Evolutionary conservation across 208 protist genomes (phyloP).

Genomic region (Trypanosoma theileri): DNA sequence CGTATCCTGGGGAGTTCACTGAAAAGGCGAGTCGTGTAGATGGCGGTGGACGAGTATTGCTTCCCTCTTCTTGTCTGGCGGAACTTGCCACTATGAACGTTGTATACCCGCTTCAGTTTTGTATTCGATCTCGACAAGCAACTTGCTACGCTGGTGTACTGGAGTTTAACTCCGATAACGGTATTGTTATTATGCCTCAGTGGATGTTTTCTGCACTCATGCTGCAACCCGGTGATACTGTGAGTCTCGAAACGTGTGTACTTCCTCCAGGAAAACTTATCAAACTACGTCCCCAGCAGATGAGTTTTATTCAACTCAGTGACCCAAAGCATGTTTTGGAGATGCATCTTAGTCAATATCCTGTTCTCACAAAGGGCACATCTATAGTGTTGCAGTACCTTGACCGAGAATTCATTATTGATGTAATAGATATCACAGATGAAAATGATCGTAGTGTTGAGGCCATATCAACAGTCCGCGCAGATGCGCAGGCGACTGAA

Average conservation of each 20-base stretch:
- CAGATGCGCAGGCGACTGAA: slow-evolving; percentile 76
- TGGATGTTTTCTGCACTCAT: slow-evolving; percentile 94
- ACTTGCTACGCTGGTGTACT: slow-evolving; percentile 88
- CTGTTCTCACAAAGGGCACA: slow-evolving; percentile 85
- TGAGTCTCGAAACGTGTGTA: slow-evolving; percentile 73
- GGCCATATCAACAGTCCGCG: slow-evolving; percentile 91
- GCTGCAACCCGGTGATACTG: slow-evolving; percentile 48
- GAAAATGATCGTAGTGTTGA: slow-evolving; percentile 42
- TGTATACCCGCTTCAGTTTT: slow-evolving; percentile 91
- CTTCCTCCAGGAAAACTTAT: slow-evolving; percentile 85
- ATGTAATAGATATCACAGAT: slow-evolving; percentile 84
- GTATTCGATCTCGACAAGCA: slow-evolving; percentile 42
- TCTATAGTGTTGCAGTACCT: slow-evolving; percentile 93
- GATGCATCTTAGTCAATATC: slow-evolving; percentile 85
- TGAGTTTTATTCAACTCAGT: slow-evolving; percentile 90
- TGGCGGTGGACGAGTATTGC: slow-evolving; percentile 82
- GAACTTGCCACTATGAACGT: slow-evolving; percentile 77
- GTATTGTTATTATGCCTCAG: slow-evolving; percentile 85
- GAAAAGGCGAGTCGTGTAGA: slow-evolving; percentile 48
- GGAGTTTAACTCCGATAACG: slow-evolving; percentile 92
- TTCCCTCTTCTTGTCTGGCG: slow-evolving; percentile 76
- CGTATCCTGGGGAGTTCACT: slow-evolving; percentile 28
- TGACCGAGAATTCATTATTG: slow-evolving; percentile 81
- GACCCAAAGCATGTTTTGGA: slow-evolving; percentile 94
- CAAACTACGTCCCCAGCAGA: slow-evolving; percentile 91